Evolutionary conservation across 352 stramenopile genomes (phyloP), one percentile per base, ranked within the genome.

Genomic region (Peronospora destructor): DNA sequence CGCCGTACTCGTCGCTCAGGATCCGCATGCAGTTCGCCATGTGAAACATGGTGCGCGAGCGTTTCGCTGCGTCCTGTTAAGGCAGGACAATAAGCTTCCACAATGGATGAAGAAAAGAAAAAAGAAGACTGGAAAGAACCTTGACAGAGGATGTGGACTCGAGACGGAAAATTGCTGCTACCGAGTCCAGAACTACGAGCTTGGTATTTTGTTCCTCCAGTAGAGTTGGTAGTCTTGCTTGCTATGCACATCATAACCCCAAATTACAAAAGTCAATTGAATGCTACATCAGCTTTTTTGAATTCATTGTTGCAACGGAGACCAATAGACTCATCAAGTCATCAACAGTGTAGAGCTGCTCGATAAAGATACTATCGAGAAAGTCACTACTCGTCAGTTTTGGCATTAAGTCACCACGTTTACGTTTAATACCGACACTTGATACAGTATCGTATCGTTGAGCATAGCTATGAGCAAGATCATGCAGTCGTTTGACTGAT

Each of bases 1-100:
- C 73, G 32, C 68, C 56, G 49, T 87, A 92, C 58, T 88, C 76
- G n/a, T 75, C 63, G 52, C 76, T 84, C 13, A 91, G 53, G 26
- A 91, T 90, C 23, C 71, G 76, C 75, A 91, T 91, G 65, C 74
- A 88, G 57, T 91, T 89, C 38, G 75, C 74, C 49, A 90, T 54
- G 45, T 89, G 64, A 60, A 92, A 92, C 82, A 90, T 90, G 42
- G 83, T 53, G 1, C 74, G 71, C 21, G 79, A 82, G 8, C 79
- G 74, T 21, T 83, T 73, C 47, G 73, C 81, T 4, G 77, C 76
- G 35, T 89, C 78, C 69, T 46, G 6, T 35, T 10, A 21, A 16
- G 21, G 1, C 10, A 32, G 4, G 21, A 19, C 40, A 46, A 23
- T 21, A 3, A 45, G 21, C 23, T 26, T 26, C 23, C 23, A 33